Conservation (phyloP, 2,329 filamentous ascomycete genomes). For the Ophiobolus disseminans region DNA sequence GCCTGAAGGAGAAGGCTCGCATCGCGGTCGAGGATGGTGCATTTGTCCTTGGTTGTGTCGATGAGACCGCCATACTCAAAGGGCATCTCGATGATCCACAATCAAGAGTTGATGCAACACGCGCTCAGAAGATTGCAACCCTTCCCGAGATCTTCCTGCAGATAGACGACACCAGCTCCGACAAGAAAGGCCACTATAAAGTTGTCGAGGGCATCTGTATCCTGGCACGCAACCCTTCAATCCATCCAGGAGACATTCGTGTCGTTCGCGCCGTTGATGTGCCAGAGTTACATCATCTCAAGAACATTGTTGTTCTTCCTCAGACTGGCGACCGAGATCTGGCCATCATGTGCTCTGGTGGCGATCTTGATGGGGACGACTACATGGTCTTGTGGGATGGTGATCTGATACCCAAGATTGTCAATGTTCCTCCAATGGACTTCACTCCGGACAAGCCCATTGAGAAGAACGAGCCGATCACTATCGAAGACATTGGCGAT, state of each 20-base stretch:
- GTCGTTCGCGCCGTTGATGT: conserved; percentile 84
- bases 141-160: conserved; percentile 92
- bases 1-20: conserved; percentile 89
- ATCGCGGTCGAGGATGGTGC: conserved; percentile 83
- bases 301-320: conserved; percentile 87
- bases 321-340: conserved; percentile 82
- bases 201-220: conserved; percentile 80
- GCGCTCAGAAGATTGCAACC: conserved; percentile 45
- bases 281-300: conserved; percentile 74
- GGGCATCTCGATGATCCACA: conserved; percentile 70
- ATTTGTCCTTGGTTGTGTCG: conserved; percentile 85
- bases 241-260: conserved; percentile 91
- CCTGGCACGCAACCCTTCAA: conserved; percentile 88
- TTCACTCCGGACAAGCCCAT: conserved; percentile 67
- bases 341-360: conserved; percentile 93
- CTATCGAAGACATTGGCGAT: conserved; percentile 73
- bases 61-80: conserved; percentile 78
- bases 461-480: conserved; percentile 68
- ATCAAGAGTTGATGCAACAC: conserved; percentile 53
- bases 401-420: conserved; percentile 66
- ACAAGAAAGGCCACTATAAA: conserved; percentile 62
- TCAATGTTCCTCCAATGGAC: conserved; percentile 80
- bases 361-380: conserved; percentile 94
- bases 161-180: conserved; percentile 62
- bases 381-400: conserved; percentile 93